A percentile compares a stretch with the other conserved stretches of the same genome.
These are phyloP conservation scores for Magnaporthales sp. DNA, from an alignment of 2,329 filamentous ascomycete genomes.

Conservation along the genomic window DNA sequence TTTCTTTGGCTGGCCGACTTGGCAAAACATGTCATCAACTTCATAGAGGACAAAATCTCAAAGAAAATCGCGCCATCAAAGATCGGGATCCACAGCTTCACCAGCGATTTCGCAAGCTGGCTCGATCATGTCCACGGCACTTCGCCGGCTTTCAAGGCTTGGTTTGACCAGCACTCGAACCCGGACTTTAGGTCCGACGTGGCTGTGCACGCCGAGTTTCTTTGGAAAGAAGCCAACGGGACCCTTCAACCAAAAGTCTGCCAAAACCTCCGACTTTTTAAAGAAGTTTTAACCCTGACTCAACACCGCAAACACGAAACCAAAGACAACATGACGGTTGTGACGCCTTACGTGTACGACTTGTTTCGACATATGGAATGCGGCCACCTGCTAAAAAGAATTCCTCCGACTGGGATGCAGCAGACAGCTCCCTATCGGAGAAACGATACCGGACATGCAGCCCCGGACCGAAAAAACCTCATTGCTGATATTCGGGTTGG, in stretches of 20 bases:
- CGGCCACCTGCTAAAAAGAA: slow-evolving; percentile 36
- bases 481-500: slow-evolving; percentile 17
- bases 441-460: background rate
- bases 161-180: slow-evolving; percentile 39
- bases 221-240: slow-evolving; percentile 55
- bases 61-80: slow-evolving; percentile 12
- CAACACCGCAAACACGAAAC: slow-evolving; percentile 18
- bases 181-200: slow-evolving; percentile 57
- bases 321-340: slow-evolving; percentile 39
- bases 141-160: slow-evolving; percentile 36
- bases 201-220: slow-evolving; percentile 49
- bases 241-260: slow-evolving; percentile 23
- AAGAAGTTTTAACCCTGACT: slow-evolving; percentile 33
- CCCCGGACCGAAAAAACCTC: background rate
- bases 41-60: slow-evolving; percentile 28
- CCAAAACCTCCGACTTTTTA: slow-evolving; percentile 37
- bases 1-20: slow-evolving; percentile 67
- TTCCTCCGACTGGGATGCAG: slow-evolving; percentile 8
- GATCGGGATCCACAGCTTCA: slow-evolving; percentile 48
- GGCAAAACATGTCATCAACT: slow-evolving; percentile 66
- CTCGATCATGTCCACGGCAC: slow-evolving; percentile 33
- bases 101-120: slow-evolving; percentile 48
- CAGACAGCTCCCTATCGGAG: background rate
- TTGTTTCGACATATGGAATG: slow-evolving; percentile 59
- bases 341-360: slow-evolving; percentile 60